These are phyloP conservation scores for Pyrenochaeta sp. DNA, from an alignment of 2,329 filamentous ascomycete species.

Conservation along the genomic window DNA sequence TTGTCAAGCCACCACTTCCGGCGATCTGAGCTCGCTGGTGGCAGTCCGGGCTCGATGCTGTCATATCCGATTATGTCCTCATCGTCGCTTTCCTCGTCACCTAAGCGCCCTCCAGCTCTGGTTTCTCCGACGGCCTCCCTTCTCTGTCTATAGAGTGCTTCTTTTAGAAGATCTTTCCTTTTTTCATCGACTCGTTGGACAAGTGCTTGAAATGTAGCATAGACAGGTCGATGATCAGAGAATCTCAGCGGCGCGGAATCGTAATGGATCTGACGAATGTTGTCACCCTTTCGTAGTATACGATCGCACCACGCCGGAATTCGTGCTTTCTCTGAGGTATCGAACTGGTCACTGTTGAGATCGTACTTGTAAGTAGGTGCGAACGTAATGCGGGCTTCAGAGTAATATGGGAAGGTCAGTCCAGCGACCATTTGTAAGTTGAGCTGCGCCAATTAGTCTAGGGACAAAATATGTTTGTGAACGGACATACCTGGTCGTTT, in stretches of 20 bases:
- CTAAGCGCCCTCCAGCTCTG: conserved; percentile 60
- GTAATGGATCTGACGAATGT: conserved; percentile 83
- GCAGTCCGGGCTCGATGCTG: conserved; percentile 78
- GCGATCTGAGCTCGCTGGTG: conserved; percentile 67
- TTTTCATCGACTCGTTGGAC: conserved; percentile 82
- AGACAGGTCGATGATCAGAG: conserved; percentile 96
- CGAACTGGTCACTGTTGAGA: conserved; percentile 85
- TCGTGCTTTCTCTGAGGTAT: conserved; percentile 91
- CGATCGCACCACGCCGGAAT: conserved; percentile 98
- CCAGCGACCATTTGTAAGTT: conserved; percentile 97
- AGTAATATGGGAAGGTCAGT: conserved; percentile 88
- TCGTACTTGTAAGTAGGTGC: conserved; percentile 97
- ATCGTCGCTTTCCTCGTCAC: conserved; percentile 69
- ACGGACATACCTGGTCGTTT: conserved; percentile 77
- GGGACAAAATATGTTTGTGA: conserved; percentile 1
- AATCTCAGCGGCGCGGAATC: conserved; percentile 82
- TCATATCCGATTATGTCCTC: conserved; percentile 85
- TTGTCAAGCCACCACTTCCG: conserved; percentile 72
- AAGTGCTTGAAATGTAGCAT: conserved; percentile 83
- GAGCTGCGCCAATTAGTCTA: conserved; percentile 62
- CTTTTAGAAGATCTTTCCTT: conserved; percentile 74
- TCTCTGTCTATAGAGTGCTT: conserved; percentile 74
- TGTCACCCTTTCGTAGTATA: conserved; percentile 83
- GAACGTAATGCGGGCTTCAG: conserved; percentile 86
- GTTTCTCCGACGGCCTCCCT: conserved; percentile 71